Evolutionary conservation across 2,329 filamentous ascomycete genomes (phyloP).

Genomic region (Fusarium sulawesiense): DNA sequence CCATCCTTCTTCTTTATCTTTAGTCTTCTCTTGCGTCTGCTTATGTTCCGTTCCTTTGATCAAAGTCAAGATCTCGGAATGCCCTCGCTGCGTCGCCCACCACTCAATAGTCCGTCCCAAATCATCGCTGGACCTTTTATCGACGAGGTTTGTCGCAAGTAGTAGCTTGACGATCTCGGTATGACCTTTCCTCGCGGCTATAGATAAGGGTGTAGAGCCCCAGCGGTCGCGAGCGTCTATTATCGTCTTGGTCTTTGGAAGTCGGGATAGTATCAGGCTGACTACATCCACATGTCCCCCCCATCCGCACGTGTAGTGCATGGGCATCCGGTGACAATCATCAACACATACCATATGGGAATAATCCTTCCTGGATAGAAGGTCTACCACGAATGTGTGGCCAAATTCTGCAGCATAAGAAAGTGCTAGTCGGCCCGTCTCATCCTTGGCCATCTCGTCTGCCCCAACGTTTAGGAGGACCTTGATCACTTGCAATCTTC

Average conservation of each 20-base stretch:
- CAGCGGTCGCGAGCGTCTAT: background rate
- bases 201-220: background rate
- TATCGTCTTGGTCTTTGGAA: rapidly evolving
- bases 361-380: background rate
- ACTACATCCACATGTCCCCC: background rate
- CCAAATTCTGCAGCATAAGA: no score
- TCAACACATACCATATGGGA: background rate
- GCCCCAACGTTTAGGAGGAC: no score
- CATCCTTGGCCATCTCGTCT: no score
- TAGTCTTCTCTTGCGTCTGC: no score
- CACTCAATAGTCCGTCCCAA: background rate
- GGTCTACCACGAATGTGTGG: background rate
- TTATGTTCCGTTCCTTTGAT: background rate
- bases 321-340: rapidly evolving
- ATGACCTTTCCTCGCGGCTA: rapidly evolving
- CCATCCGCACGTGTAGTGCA: background rate
- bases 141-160: background rate
- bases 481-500: no score
- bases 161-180: rapidly evolving
- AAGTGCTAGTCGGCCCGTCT: no score
- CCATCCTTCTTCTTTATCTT: no score
- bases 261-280: background rate
- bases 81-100: background rate
- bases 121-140: background rate
- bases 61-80: background rate